phyloP scores from a whole-genome alignment of 768 basidiomycete species.

The Paxillus rubicundulus region DNA sequence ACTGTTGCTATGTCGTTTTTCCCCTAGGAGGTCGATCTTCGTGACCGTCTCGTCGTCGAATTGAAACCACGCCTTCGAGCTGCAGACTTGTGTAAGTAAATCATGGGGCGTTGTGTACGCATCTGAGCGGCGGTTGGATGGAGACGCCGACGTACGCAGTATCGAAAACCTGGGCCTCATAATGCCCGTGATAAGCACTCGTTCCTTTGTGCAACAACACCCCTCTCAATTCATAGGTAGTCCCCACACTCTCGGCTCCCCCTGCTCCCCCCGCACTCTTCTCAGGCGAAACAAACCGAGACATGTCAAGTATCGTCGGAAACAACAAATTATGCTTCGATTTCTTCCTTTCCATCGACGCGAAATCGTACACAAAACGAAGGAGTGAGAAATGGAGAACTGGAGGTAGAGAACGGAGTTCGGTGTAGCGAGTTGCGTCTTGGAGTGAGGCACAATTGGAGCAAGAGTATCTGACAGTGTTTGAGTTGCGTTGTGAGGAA shows the following conservation, averaged over 20 bases:
- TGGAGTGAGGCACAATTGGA: constrained; percentile 67
- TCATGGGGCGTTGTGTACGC: not conserved
- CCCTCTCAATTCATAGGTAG: constrained; percentile 79
- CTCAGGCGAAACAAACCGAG: constrained; percentile 44
- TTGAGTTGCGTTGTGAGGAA: not conserved
- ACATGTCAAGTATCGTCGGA: constrained; percentile 73
- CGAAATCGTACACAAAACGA: constrained; percentile 86
- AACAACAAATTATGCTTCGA: constrained; percentile 80
- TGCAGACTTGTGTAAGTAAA: constrained; percentile 27
- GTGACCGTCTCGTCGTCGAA: constrained; percentile 91
- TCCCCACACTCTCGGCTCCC: constrained; percentile 19
- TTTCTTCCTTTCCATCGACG: constrained; percentile 82
- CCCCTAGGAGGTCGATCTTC: constrained; percentile 53
- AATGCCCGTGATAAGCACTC: constrained; percentile 92
- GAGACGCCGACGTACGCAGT: constrained; percentile 44
- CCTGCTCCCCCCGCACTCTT: constrained; percentile 25
- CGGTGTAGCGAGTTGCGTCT: constrained; percentile 76
- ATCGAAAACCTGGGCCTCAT: constrained; percentile 83
- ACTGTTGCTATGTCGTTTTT: constrained; percentile 34
- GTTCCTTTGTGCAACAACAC: constrained; percentile 85
- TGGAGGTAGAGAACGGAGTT: constrained; percentile 72
- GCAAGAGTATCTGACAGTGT: constrained; percentile 67
- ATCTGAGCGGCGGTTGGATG: not conserved
- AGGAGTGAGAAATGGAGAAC: constrained; percentile 89
- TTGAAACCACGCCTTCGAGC: constrained; percentile 77